phyloP scores from a whole-genome alignment of 1,284 basidiomycete genomes.

The Heterobasidion parviporum region DNA sequence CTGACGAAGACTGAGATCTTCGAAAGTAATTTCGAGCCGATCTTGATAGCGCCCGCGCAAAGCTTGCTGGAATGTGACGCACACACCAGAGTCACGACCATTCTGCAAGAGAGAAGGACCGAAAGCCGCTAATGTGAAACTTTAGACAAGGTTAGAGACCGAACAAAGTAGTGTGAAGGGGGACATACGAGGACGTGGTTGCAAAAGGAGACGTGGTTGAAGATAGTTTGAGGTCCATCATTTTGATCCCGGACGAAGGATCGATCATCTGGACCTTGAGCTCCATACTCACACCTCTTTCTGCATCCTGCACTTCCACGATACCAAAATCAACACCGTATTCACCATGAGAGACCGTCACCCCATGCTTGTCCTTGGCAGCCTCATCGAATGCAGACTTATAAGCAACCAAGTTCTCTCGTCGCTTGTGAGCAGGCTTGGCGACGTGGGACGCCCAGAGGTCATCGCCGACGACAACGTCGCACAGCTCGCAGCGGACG shows the following conservation, averaged over 20 bases:
- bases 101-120: not conserved
- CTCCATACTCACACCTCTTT: not conserved
- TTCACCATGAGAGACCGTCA: conserved; percentile 23
- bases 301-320: conserved; percentile 9
- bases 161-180: not conserved
- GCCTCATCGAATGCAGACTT: conserved; percentile 31
- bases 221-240: not conserved
- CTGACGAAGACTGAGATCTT: conserved; percentile 18
- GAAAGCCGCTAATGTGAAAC: not conserved
- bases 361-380: conserved; percentile 35
- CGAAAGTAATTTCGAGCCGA: conserved; percentile 27
- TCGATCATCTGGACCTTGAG: not conserved
- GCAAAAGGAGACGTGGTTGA: not conserved
- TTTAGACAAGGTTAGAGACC: not conserved
- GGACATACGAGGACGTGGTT: not conserved
- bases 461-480: conserved; percentile 18
- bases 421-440: conserved; percentile 23
- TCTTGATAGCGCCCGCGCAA: conserved; percentile 38
- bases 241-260: not conserved
- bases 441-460: not conserved
- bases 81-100: not conserved
- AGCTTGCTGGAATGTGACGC: not conserved
- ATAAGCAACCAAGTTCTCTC: conserved; percentile 25
- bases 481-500: conserved; percentile 32
- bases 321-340: conserved; percentile 29